Percentiles rank a stretch among this genome's conserved stretches.
phyloP scores from a whole-genome alignment of 2,329 filamentous ascomycete species.

The Colletotrichum sojae region DNA sequence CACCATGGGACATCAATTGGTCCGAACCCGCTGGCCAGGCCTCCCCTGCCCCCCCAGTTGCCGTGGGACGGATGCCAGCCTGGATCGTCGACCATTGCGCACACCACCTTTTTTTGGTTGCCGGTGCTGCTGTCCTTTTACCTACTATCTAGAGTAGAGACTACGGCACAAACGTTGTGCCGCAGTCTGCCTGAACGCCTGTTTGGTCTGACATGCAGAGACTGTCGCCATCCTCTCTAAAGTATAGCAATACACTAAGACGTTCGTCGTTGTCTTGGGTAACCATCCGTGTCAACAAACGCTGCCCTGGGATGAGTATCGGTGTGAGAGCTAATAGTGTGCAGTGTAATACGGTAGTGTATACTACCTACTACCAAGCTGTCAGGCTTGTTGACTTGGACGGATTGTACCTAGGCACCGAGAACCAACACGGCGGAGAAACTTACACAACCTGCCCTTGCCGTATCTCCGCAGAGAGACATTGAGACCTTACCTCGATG shows the following conservation, averaged over 20 bases:
- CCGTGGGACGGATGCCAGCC: conserved; percentile 24
- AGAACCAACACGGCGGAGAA: conserved; percentile 34
- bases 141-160: background rate
- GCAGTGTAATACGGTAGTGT: too few species aligned
- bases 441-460: conserved; percentile 18
- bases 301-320: conserved; percentile 3
- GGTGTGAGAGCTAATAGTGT: background rate
- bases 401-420: conserved; percentile 6
- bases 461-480: conserved; percentile 15
- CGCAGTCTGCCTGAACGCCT: background rate
- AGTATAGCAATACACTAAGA: background rate
- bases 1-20: conserved; percentile 27
- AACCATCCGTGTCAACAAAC: conserved; percentile 1
- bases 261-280: conserved; percentile 1
- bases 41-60: conserved; percentile 25
- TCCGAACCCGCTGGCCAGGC: conserved; percentile 16
- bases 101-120: conserved; percentile 3
- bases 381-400: background rate
- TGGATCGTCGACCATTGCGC: conserved; percentile 29
- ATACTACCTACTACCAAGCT: background rate
- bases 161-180: background rate
- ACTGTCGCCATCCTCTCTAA: conserved; percentile 1
- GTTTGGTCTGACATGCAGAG: conserved; percentile 21
- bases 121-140: background rate
- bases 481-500: background rate